Evolutionary conservation across 768 basidiomycete species (phyloP), one percentile per base, ranked within the genome.

Genomic region (Lentinula lateritia): DNA sequence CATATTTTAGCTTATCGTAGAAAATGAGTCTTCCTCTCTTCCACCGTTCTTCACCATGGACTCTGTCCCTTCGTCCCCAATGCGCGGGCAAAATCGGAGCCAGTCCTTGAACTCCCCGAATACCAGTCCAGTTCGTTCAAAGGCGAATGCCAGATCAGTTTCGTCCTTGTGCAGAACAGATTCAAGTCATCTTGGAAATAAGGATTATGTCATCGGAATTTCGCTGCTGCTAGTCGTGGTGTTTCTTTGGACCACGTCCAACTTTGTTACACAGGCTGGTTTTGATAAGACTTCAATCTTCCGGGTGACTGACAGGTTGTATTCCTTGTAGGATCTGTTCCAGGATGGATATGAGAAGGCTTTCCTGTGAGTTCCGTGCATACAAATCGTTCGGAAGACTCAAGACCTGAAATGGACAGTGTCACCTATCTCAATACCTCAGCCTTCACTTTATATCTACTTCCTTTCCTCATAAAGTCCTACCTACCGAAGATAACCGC

Each of bases 361-460:
- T 8, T 98, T 96, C 74, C 77, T 95, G 95, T 79, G 60, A 65
- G 76, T 67, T 23, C 48, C 39, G 16, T n/a, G 88, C 63, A 61
- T 54, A 43, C 50, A 8, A 13, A 13, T 39, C 13, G 6, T 39
- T 39, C 13, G 13, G 6, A 39, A 39, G 1, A 2, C 38, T 39
- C 5, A 39, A 9, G 13, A 6, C 13, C 5, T 13, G 38, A 3
- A 39, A 39, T 15, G 55, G n/a, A 48, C 61, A 92, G 91, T 61
- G 83, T 93, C 55, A 95, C 96, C 10, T 98, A 97, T 69, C 77
- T 96, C 70, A 94, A 88, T 74, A 98, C 95, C 1, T 88, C 90
- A 63, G 80, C 93, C n/a, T 98, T 98, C 70, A 75, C 84, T 3
- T 67, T 93, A 13, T 95, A 95, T 74, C 86, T 95, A 35, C 56